These are phyloP conservation scores for Xenoacremonium recifei DNA, from an alignment of 2,329 filamentous ascomycete species.

Conservation along the genomic window DNA sequence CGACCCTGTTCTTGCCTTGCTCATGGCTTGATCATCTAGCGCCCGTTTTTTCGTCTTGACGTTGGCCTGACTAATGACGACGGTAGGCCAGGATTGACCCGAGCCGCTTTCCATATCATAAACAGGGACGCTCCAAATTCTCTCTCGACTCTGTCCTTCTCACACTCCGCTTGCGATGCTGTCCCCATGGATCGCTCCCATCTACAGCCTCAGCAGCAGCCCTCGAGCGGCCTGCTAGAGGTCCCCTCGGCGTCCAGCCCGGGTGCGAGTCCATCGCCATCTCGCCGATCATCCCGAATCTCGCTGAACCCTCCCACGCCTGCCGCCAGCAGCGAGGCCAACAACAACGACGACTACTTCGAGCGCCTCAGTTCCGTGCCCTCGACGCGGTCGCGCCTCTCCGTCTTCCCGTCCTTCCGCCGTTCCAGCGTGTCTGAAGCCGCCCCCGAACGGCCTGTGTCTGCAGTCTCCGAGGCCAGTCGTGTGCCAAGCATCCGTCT, in stretches of 20 bases:
- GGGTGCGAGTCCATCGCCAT: conserved; percentile 19
- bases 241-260: conserved; percentile 1
- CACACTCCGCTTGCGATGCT: conserved; percentile 8
- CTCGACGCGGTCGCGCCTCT: conserved; percentile 22
- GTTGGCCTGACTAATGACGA: no score
- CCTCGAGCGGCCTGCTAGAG: conserved; percentile 17
- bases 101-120: no score
- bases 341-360: conserved; percentile 21
- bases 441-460: conserved; percentile 7
- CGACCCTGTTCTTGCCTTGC: no score
- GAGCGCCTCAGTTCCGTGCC: conserved; percentile 18
- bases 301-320: conserved; percentile 15
- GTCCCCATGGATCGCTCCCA: conserved; percentile 21
- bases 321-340: conserved; percentile 18
- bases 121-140: neutral
- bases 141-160: neutral
- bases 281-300: conserved; percentile 5
- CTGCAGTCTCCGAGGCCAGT: conserved; percentile 8
- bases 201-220: conserved; percentile 12
- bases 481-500: conserved; percentile 26
- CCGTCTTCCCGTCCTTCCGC: conserved; percentile 11
- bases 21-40: no score
- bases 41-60: no score
- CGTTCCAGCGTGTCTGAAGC: conserved; percentile 5
- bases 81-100: no score